Base-by-base conservation (phyloP, 495 filamentous ascomycete species). In the Aspergillus kassunensis region DNA sequence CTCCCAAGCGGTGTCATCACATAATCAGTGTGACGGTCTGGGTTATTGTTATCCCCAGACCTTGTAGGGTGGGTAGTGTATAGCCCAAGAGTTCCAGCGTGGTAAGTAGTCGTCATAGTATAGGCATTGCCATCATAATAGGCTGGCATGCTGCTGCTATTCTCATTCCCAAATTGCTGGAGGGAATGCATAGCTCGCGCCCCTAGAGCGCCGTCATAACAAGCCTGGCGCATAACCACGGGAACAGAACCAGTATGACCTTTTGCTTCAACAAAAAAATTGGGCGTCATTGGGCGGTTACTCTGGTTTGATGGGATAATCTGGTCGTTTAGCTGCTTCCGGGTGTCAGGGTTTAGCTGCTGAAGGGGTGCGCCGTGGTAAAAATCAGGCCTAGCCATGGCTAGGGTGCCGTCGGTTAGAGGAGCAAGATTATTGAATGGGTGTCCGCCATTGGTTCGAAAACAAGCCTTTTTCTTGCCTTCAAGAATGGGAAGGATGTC, bases 111-210 rank as follows among this genome's bases (percentile, higher is more conserved):
- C 43, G 61, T 71, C 37, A 72, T 63, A 18, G 71, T 70, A 53
- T 69, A 65, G 31, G 73, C 67, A 31, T 76, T 75, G 44, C 60
- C 60, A 58, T 77, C 70, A 49, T 70, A 77, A 7, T 50, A 49
- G 0, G 63, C 62, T 39, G 75, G 24, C 24, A 27, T 27, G 24
- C 9, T 27, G 24, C 24, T 27, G 24, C 24, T 27, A 27, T 27
- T 9, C 24, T 27, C 24, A 27, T 27, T 4, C 24, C 24, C 24
- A 27, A 27, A 78, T 51, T 63, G 73, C 59, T 73, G 67, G 44
- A 80, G 63, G 27, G 44, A 49, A 37, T 71, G 68, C 62, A 78
- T 77, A 25, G 50, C 73, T 44, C 72, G 70, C 24, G 71, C 73
- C 10, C 74, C 75, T 15, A 71, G 44, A 9, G 74, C 75, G 16